Conservation (phyloP, 2,329 filamentous ascomycete genomes). For the Colletotrichum tropicale region DNA sequence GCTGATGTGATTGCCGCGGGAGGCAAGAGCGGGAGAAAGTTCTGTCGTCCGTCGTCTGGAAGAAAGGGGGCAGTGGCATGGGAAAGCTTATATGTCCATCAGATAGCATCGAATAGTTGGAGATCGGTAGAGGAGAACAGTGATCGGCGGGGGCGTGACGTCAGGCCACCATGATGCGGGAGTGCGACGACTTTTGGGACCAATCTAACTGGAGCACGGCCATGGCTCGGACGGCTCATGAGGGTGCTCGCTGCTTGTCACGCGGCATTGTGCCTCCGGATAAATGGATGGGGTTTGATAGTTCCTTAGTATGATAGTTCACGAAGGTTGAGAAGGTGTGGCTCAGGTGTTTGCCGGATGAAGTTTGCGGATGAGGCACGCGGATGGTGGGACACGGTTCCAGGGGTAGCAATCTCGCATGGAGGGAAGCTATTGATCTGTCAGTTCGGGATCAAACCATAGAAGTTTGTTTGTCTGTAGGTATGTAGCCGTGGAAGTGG, state of each 20-base stretch:
- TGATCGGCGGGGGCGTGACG: constrained; percentile 5
- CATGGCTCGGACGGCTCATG: neutral
- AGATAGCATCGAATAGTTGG: neutral
- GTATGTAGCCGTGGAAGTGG: neutral
- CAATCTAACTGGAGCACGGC: neutral
- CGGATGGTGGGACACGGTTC: neutral
- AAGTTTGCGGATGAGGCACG: neutral
- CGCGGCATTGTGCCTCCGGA: neutral
- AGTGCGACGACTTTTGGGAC: neutral
- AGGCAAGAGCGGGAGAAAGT: neutral
- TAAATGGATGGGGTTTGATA: neutral
- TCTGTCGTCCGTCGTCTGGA: neutral
- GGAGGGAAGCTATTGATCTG: neutral
- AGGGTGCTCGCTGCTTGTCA: neutral
- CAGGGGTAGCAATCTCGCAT: neutral
- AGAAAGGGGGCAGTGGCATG: neutral
- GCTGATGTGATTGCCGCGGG: neutral
- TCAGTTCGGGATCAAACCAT: neutral
- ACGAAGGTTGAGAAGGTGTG: neutral
- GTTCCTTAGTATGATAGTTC: neutral
- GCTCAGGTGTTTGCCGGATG: neutral
- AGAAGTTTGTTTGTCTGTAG: neutral
- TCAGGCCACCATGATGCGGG: constrained; percentile 13
- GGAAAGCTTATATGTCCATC: neutral
- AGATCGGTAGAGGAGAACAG: neutral